phyloP scores from a whole-genome alignment of 1,284 basidiomycete species.

The Ganoderma lucidum region DNA sequence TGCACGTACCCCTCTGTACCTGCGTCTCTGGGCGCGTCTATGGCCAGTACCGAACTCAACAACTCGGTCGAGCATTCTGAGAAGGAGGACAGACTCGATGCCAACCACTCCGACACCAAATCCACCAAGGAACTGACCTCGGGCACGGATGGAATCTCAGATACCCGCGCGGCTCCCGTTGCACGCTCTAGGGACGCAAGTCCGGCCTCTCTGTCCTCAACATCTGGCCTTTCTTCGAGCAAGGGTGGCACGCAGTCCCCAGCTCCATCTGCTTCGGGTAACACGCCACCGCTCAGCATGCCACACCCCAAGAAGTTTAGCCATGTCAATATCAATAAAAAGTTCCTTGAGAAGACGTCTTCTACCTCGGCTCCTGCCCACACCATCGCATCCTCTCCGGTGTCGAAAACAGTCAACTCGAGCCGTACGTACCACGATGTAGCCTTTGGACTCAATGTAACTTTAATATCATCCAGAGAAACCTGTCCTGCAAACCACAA shows the following conservation, averaged over 20 bases:
- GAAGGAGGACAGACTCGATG: conserved; percentile 43
- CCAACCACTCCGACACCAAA: conserved; percentile 26
- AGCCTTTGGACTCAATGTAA: conserved; percentile 18
- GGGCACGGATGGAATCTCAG: conserved; percentile 28
- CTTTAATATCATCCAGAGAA: conserved; percentile 53
- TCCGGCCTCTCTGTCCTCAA: conserved; percentile 39
- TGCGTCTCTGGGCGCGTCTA: conserved; percentile 81
- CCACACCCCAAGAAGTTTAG: conserved; percentile 86
- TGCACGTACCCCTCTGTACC: conserved; percentile 22
- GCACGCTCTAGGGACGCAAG: conserved; percentile 35
- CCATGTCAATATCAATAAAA: conserved; percentile 91
- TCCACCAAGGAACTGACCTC: conserved; percentile 9
- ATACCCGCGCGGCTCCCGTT: conserved; percentile 23
- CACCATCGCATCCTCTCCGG: conserved; percentile 47
- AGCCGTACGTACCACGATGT: conserved; percentile 54
- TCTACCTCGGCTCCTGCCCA: conserved; percentile 51
- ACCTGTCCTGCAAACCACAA: conserved; percentile 58
- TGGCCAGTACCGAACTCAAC: conserved; percentile 69
- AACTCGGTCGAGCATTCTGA: conserved; percentile 53
- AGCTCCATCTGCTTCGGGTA: conserved; percentile 24
- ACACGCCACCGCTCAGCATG: conserved; percentile 40
- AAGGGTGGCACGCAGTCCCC: conserved; percentile 35
- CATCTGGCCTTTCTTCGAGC: conserved; percentile 34
- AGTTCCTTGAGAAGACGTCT: conserved; percentile 89
- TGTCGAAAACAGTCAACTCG: conserved; percentile 57